phyloP scores from a whole-genome alignment of 2,329 filamentous ascomycete species.

The Alternaria brassicae region DNA sequence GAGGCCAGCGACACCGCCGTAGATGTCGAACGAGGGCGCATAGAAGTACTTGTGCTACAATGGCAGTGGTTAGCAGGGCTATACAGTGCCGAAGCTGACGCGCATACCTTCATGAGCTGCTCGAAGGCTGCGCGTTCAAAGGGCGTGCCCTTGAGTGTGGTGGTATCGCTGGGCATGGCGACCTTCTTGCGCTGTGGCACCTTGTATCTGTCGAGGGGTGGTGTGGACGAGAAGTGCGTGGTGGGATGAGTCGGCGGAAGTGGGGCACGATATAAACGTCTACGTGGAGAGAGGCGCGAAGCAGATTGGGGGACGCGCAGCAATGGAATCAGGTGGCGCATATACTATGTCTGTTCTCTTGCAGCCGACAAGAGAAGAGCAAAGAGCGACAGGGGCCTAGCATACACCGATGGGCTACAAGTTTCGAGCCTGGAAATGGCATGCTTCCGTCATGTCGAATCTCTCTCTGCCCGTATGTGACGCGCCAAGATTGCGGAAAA shows the following conservation, averaged over 20 bases:
- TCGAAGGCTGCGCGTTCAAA: conserved; percentile 85
- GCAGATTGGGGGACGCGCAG: conserved; percentile 46
- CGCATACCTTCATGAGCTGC: conserved; percentile 80
- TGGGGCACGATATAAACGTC: conserved; percentile 43
- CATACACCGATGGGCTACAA: conserved; percentile 27
- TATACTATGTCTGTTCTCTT: conserved; percentile 26
- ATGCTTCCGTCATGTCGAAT: conserved; percentile 13
- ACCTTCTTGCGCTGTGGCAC: conserved; percentile 39
- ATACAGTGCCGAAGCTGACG: conserved; percentile 45
- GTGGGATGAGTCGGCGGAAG: conserved; percentile 40
- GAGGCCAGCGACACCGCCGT: conserved; percentile 84
- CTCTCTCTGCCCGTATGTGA: conserved; percentile 2
- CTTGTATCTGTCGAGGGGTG: conserved; percentile 38
- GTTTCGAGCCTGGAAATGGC: conserved; percentile 6
- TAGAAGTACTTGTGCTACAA: conserved; percentile 69
- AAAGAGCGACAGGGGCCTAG: conserved; percentile 25
- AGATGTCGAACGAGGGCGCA: conserved; percentile 94
- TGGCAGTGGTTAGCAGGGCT: conserved; percentile 33
- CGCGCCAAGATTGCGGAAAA: conserved; percentile 18
- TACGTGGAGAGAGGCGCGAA: conserved; percentile 33
- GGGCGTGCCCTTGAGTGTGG: conserved; percentile 77
- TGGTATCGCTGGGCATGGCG: conserved; percentile 48
- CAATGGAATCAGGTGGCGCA: conserved; percentile 52
- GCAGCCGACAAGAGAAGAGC: conserved; percentile 29
- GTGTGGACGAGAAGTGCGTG: conserved; percentile 46